Percentiles rank a stretch among this genome's conserved stretches.
These are phyloP conservation scores for Naganishia sp. DNA, from an alignment of 1,284 basidiomycete species.

Conservation along the genomic window DNA sequence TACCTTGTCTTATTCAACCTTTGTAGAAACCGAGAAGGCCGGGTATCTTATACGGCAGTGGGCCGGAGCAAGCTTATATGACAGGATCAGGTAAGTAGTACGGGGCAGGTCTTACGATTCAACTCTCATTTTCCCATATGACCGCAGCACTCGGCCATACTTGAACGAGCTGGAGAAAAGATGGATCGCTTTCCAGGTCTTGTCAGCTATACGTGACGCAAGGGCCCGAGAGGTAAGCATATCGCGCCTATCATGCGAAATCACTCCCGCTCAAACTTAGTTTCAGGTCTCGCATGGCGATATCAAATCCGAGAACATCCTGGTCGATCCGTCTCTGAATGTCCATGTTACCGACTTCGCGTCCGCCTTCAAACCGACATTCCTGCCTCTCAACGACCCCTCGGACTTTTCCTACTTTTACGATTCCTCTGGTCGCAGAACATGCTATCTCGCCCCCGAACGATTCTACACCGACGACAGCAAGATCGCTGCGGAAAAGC, in stretches of 20 bases:
- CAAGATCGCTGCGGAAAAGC: conserved; percentile 64
- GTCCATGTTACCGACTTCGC: conserved; percentile 96
- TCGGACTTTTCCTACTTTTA: conserved; percentile 98
- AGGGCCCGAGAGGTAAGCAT: conserved; percentile 63
- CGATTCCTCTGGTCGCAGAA: conserved; percentile 88
- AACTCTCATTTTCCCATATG: conserved; percentile 5
- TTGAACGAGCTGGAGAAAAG: conserved; percentile 90
- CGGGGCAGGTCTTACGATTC: neutral
- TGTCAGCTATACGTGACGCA: conserved; percentile 80
- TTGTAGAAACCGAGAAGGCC: conserved; percentile 93
- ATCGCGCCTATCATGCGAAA: neutral
- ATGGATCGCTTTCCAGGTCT: conserved; percentile 94
- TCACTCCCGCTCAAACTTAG: conserved; percentile 7
- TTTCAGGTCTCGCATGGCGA: conserved; percentile 86
- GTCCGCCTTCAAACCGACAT: conserved; percentile 89
- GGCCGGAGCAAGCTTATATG: conserved; percentile 92
- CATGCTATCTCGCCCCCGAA: conserved; percentile 96
- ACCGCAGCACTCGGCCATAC: conserved; percentile 86
- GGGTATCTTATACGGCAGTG: conserved; percentile 95
- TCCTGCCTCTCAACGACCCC: conserved; percentile 92
- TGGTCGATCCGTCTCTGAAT: conserved; percentile 95
- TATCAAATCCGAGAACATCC: conserved; percentile 96
- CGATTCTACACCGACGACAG: conserved; percentile 83
- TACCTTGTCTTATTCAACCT: conserved; percentile 84
- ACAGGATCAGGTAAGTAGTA: conserved; percentile 82